Conservation (phyloP, 139 green algal species). For the Chlorella sp. region DNA sequence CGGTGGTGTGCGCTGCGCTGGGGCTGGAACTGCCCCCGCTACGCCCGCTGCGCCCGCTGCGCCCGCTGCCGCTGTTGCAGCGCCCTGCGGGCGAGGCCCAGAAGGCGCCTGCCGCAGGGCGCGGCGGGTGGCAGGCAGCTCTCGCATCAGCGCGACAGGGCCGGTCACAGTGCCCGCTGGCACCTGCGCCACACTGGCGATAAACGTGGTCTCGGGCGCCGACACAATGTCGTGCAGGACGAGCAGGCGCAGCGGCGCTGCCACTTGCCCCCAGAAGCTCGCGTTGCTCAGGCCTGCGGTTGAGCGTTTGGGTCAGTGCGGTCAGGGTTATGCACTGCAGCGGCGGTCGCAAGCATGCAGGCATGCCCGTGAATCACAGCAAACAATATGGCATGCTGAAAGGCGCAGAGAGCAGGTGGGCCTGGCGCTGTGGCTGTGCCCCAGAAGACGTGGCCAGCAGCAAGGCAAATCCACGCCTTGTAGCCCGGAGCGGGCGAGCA, state of each 20-base stretch:
- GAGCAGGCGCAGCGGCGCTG: neutral
- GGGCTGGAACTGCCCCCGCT: neutral
- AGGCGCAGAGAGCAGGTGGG: too few relatives aligned
- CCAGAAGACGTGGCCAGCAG: too few relatives aligned
- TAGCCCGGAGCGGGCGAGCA: too few relatives aligned
- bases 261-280: neutral
- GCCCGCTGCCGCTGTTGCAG: neutral
- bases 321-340: too few relatives aligned
- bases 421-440: too few relatives aligned
- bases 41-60: neutral
- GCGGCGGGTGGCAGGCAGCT: too few relatives aligned
- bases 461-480: neutral
- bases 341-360: too few relatives aligned
- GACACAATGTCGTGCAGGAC: neutral
- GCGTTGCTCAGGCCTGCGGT: neutral
- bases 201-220: neutral
- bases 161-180: neutral
- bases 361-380: too few relatives aligned
- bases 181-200: neutral
- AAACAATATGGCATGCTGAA: too few relatives aligned
- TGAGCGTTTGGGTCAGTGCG: neutral
- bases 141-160: too few relatives aligned
- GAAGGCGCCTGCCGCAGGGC: too few relatives aligned
- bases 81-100: too few relatives aligned
- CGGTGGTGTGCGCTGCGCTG: neutral